Conservation (phyloP, 2,329 filamentous ascomycete genomes). For the Arthroderma sp. region DNA sequence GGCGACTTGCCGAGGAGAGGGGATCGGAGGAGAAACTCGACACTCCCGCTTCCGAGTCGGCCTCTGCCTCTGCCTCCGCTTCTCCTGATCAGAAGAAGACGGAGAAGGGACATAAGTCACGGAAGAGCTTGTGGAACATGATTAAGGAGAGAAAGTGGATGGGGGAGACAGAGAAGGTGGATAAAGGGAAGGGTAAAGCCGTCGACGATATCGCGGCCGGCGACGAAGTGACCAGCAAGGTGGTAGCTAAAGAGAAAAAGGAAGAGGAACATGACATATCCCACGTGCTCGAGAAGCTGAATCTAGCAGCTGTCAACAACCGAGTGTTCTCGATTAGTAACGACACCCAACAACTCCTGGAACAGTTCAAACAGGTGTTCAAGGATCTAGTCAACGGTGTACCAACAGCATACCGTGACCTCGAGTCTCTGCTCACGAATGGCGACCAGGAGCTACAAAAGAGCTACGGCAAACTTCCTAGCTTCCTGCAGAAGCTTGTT, state of each 20-base stretch:
- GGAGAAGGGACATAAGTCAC: background rate
- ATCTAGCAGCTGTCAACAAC: constrained; percentile 73
- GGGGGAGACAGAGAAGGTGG: background rate
- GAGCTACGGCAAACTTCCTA: constrained; percentile 57
- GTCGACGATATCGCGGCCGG: background rate
- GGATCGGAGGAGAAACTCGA: constrained; percentile 20
- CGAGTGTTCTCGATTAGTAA: constrained; percentile 72
- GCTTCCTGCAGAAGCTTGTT: constrained; percentile 73
- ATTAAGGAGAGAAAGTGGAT: constrained; percentile 4
- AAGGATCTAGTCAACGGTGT: constrained; percentile 87
- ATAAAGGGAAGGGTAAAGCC: background rate
- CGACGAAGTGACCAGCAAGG: background rate
- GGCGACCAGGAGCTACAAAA: constrained; percentile 53
- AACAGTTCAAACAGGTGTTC: constrained; percentile 76
- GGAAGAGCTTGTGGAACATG: background rate
- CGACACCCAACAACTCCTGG: constrained; percentile 69
- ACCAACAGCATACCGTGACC: constrained; percentile 83
- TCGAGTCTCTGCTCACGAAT: constrained; percentile 55
- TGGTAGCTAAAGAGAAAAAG: constrained; percentile 34
- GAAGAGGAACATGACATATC: constrained; percentile 62
- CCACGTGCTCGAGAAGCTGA: constrained; percentile 68
- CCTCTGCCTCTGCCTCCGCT: background rate
- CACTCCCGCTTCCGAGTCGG: background rate
- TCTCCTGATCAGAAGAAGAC: constrained; percentile 11
- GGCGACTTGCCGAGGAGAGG: constrained; percentile 3